A percentile compares a stretch with the other conserved stretches of the same genome.
Evolutionary conservation across 495 filamentous ascomycete genomes (phyloP).

Genomic region (Aspergillus baeticus): DNA sequence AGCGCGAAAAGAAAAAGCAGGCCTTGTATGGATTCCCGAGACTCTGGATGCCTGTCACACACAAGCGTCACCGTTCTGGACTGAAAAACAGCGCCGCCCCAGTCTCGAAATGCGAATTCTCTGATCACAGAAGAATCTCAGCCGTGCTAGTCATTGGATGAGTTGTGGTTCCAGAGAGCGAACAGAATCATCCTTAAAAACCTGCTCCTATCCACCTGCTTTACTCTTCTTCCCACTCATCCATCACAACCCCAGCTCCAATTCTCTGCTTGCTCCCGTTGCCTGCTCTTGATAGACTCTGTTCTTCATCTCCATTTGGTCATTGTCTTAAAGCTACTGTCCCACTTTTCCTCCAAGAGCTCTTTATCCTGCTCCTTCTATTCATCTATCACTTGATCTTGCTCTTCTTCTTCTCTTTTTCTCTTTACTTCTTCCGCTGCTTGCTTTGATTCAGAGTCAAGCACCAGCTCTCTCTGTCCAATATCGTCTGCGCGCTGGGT

Average conservation of each 20-base stretch:
- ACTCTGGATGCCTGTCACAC: too few relatives aligned
- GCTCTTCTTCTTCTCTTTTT: background rate
- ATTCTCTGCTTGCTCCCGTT: background rate
- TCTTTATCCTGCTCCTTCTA: slow-evolving; percentile 5
- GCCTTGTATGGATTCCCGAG: background rate
- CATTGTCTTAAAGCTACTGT: background rate
- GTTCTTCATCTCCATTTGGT: background rate
- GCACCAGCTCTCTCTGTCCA: background rate
- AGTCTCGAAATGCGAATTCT: background rate
- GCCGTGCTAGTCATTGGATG: slow-evolving; percentile 12
- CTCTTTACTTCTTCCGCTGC: background rate
- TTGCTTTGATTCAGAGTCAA: too few relatives aligned
- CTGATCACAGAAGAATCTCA: slow-evolving; percentile 12
- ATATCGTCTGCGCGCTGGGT: background rate
- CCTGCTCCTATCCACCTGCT: slow-evolving; percentile 12
- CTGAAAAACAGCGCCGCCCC: slow-evolving; percentile 11
- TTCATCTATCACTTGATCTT: background rate
- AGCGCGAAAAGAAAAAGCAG: slow-evolving; percentile 1
- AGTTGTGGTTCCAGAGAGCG: slow-evolving; percentile 14
- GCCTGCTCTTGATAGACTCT: background rate
- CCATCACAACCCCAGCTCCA: background rate
- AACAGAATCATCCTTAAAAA: slow-evolving; percentile 12
- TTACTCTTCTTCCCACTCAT: slow-evolving; percentile 1
- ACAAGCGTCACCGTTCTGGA: background rate
- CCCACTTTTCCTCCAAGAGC: background rate